These are phyloP conservation scores for Mortierella sp. DNA, from an alignment of 371 early-diverging fungal species.

Conservation along the genomic window DNA sequence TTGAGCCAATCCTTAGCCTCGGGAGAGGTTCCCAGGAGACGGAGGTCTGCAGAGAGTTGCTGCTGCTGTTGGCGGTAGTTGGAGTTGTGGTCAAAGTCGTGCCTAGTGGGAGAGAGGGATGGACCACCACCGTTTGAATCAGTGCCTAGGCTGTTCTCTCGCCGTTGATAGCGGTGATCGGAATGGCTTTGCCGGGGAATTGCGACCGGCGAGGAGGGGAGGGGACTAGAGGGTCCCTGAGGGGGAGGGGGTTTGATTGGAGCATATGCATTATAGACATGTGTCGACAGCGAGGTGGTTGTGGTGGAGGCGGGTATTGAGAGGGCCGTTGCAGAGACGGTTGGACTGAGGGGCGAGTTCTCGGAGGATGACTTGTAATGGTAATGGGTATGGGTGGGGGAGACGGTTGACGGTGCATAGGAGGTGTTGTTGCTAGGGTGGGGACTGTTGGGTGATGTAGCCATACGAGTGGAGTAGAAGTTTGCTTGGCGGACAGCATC, in stretches of 20 bases:
- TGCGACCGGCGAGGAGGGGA: constrained; percentile 26
- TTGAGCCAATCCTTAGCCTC: constrained; percentile 56
- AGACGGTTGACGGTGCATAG: neutral
- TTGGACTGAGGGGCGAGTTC: constrained; percentile 26
- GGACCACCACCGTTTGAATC: constrained; percentile 15
- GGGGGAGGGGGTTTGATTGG: constrained; percentile 34
- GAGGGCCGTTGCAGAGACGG: constrained; percentile 28
- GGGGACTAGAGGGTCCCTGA: constrained; percentile 7
- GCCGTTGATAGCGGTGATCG: constrained; percentile 6
- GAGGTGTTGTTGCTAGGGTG: neutral
- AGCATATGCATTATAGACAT: constrained; percentile 37
- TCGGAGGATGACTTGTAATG: constrained; percentile 27
- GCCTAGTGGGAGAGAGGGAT: constrained; percentile 21
- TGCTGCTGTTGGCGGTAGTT: constrained; percentile 34
- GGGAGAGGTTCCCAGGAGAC: constrained; percentile 49
- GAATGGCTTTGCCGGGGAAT: constrained; percentile 20
- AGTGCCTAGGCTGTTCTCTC: constrained; percentile 3
- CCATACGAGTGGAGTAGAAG: neutral
- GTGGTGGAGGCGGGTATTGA: constrained; percentile 21
- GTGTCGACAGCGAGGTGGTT: constrained; percentile 5
- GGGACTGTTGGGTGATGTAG: constrained; percentile 9
- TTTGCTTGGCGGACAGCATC: neutral
- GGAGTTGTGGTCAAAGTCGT: constrained; percentile 43
- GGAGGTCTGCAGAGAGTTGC: constrained; percentile 24
- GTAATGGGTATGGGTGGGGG: constrained; percentile 35